A percentile compares a stretch with the other conserved stretches of the same genome.
phyloP scores from a whole-genome alignment of 208 protist genomes.

The Leishmania gerbilli region DNA sequence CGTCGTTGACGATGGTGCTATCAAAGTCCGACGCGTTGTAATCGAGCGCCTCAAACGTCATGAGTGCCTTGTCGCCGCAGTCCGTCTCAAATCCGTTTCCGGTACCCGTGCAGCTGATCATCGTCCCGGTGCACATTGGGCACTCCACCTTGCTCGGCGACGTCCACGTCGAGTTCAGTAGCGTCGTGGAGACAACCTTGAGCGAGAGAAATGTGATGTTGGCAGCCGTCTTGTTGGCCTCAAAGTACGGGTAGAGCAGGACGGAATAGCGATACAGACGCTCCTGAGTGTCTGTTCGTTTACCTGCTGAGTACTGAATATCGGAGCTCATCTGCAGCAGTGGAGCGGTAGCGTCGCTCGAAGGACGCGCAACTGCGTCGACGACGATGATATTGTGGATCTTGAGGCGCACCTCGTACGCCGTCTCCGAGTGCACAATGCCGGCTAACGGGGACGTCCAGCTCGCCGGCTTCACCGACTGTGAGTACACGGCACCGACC shows the following conservation, averaged over 20 bases:
- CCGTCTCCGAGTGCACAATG: slow-evolving; percentile 40
- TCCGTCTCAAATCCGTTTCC: slow-evolving; percentile 54
- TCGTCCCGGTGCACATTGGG: slow-evolving; percentile 70
- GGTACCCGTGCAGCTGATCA: slow-evolving; percentile 50
- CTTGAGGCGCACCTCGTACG: slow-evolving; percentile 54
- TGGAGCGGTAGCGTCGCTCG: background rate
- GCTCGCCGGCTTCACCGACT: slow-evolving; percentile 74
- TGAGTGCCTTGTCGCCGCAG: slow-evolving; percentile 51
- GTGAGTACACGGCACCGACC: slow-evolving; percentile 74
- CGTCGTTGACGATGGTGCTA: slow-evolving; percentile 5
- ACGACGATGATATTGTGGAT: slow-evolving; percentile 63
- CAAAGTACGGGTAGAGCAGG: slow-evolving; percentile 69
- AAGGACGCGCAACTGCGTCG: slow-evolving; percentile 28
- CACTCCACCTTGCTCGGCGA: slow-evolving; percentile 65
- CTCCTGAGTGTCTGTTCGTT: slow-evolving; percentile 51
- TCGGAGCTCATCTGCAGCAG: slow-evolving; percentile 44
- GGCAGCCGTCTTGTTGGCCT: slow-evolving; percentile 29
- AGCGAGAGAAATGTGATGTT: slow-evolving; percentile 30
- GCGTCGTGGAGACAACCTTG: slow-evolving; percentile 25
- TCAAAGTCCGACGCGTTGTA: slow-evolving; percentile 32
- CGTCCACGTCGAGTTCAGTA: slow-evolving; percentile 65
- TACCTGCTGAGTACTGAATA: slow-evolving; percentile 56
- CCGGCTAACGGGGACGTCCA: slow-evolving; percentile 51
- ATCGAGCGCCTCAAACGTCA: slow-evolving; percentile 54
- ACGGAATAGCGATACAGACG: slow-evolving; percentile 77